Evolutionary conservation across 2,329 filamentous ascomycete genomes (phyloP).

Genomic region (Rhynchosporium secalis): DNA sequence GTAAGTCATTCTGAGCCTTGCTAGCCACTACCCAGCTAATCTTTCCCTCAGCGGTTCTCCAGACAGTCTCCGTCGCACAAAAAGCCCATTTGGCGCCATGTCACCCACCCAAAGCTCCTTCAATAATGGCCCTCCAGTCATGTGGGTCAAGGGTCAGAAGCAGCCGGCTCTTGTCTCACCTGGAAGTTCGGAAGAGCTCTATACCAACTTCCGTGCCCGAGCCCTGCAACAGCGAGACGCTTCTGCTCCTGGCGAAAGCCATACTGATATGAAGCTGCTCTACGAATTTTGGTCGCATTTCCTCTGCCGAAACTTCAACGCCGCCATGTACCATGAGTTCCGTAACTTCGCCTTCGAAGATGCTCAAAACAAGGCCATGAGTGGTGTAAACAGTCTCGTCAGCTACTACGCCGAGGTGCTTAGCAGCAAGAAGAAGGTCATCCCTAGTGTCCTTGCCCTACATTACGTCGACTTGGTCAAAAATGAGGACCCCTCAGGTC

Average conservation of each 20-base stretch:
- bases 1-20: slow-evolving; percentile 35
- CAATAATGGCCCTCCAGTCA: slow-evolving; percentile 39
- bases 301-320: slow-evolving; percentile 71
- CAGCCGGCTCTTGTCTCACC: slow-evolving; percentile 40
- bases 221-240: slow-evolving; percentile 44
- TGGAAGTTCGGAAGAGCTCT: slow-evolving; percentile 40
- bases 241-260: slow-evolving; percentile 43
- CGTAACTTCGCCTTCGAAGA: slow-evolving; percentile 66
- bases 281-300: slow-evolving; percentile 78
- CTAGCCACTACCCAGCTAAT: slow-evolving; percentile 18
- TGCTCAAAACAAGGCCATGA: slow-evolving; percentile 50
- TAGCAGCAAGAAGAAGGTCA: slow-evolving; percentile 47
- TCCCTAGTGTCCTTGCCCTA: slow-evolving; percentile 53
- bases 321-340: slow-evolving; percentile 75
- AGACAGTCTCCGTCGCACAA: slow-evolving; percentile 31
- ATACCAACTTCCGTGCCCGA: slow-evolving; percentile 43
- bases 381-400: slow-evolving; percentile 62
- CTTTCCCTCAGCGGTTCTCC: slow-evolving; percentile 30
- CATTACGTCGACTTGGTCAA: slow-evolving; percentile 57
- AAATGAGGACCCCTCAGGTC: slow-evolving; percentile 44
- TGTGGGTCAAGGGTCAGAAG: slow-evolving; percentile 42
- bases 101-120: slow-evolving; percentile 31
- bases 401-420: slow-evolving; percentile 64
- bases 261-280: slow-evolving; percentile 62
- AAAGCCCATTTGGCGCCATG: slow-evolving; percentile 32